phyloP scores from a whole-genome alignment of 768 basidiomycete genomes.

The Podaxis sp. region DNA sequence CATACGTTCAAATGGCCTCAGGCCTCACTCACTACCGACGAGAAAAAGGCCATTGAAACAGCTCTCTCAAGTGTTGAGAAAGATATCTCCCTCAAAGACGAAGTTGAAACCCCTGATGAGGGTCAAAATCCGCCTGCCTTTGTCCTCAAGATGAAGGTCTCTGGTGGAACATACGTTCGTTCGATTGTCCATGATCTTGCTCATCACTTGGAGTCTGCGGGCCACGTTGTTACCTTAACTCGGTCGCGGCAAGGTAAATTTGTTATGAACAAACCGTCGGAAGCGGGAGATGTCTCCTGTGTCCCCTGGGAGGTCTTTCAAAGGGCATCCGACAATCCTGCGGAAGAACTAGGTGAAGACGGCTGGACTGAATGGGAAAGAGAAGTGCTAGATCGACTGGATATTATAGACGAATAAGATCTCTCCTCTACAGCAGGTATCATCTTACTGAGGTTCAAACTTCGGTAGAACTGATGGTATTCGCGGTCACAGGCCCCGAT shows the following conservation, averaged over 20 bases:
- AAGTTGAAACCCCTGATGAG: conserved; percentile 29
- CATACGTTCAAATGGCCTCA: conserved; percentile 80
- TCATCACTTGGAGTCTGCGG: conserved; percentile 79
- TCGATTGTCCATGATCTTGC: conserved; percentile 94
- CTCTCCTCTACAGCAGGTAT: not conserved
- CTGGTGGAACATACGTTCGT: conserved; percentile 95
- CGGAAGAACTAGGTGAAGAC: conserved; percentile 59
- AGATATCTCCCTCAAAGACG: conserved; percentile 38
- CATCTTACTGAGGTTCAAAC: not conserved
- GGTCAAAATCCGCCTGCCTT: conserved; percentile 69
- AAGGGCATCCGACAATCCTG: conserved; percentile 47
- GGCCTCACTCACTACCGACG: conserved; percentile 64
- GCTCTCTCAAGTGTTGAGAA: conserved; percentile 56
- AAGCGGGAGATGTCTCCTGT: conserved; percentile 53
- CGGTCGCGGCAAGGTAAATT: conserved; percentile 90
- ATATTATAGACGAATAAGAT: conserved; percentile 44
- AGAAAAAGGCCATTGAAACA: conserved; percentile 66
- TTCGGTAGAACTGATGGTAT: conserved; percentile 12
- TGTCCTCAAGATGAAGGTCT: conserved; percentile 88
- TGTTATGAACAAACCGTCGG: conserved; percentile 41
- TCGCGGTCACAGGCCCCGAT: conserved; percentile 5
- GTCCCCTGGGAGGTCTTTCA: conserved; percentile 76
- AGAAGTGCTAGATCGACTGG: conserved; percentile 67
- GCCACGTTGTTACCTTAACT: conserved; percentile 89
- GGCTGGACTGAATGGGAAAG: conserved; percentile 83